Evolutionary conservation across 345 rosid species (phyloP).

Genomic region (Acer saccharum): DNA sequence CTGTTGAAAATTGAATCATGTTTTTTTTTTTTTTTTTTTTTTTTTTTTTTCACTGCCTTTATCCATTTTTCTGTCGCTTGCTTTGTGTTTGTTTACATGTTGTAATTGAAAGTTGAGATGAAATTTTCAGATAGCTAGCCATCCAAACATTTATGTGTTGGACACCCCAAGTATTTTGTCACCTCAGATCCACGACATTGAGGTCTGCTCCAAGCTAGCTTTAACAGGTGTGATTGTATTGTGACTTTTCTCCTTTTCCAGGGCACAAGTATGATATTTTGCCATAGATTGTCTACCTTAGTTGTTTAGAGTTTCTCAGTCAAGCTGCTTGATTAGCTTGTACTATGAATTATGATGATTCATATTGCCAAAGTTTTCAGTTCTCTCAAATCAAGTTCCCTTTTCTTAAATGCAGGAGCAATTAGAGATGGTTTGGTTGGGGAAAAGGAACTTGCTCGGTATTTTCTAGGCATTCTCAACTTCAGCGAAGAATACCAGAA

Average conservation of each 20-base stretch:
- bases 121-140: constrained; percentile 66
- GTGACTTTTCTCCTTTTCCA: neutral
- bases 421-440: constrained; percentile 53
- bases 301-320: neutral
- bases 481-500: constrained; percentile 59
- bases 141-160: constrained; percentile 72
- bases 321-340: neutral
- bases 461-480: constrained; percentile 63
- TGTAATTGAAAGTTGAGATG: neutral
- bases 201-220: constrained; percentile 71
- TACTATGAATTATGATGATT: neutral
- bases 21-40: neutral
- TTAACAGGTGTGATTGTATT: constrained; percentile 61
- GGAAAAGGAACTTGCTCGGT: constrained; percentile 54
- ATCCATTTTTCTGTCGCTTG: neutral
- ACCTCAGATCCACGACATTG: constrained; percentile 48
- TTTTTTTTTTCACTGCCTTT: neutral
- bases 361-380: neutral
- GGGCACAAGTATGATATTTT: neutral
- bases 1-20: too few relatives aligned
- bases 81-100: neutral
- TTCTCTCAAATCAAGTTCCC: constrained; percentile 2
- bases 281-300: neutral
- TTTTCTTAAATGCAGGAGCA: constrained; percentile 55
- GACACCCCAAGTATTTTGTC: constrained; percentile 92